Conservation (phyloP, 2,329 filamentous ascomycete species). For the Talaromyces sp. region DNA sequence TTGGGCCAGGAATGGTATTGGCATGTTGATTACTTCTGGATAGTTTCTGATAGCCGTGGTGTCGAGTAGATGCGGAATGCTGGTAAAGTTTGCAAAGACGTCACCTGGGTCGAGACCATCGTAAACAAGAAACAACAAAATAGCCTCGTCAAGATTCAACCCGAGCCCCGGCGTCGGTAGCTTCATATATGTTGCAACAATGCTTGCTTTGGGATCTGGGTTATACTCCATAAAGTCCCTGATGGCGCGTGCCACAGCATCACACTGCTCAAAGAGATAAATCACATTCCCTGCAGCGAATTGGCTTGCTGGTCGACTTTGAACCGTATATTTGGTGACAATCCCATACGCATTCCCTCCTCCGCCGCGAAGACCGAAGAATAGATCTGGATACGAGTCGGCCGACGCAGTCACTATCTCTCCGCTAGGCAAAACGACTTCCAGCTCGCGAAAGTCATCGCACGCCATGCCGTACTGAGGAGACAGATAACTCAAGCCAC, state of each 20-base stretch:
- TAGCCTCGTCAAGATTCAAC: conserved; percentile 26
- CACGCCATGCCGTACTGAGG: conserved; percentile 8
- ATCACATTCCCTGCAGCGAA: conserved; percentile 25
- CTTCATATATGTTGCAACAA: conserved; percentile 30
- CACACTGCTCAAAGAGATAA: conserved; percentile 21
- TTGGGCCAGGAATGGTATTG: conserved; percentile 23
- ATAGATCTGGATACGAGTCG: conserved; percentile 5
- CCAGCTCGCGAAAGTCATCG: conserved; percentile 3
- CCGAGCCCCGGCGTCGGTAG: conserved; percentile 21
- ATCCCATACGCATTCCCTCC: conserved; percentile 13
- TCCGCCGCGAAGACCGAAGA: conserved; percentile 4
- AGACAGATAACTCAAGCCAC: conserved; percentile 5
- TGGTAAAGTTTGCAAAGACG: conserved; percentile 28
- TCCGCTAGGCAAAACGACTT: conserved; percentile 3
- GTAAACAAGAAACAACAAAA: conserved; percentile 32
- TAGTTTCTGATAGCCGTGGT: conserved; percentile 25
- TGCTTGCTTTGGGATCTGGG: conserved; percentile 27
- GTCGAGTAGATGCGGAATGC: conserved; percentile 24
- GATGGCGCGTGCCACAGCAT: conserved; percentile 22
- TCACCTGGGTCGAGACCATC: conserved; percentile 26
- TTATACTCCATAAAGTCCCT: conserved; percentile 27
- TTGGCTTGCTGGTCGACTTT: conserved; percentile 19
- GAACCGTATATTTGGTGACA: conserved; percentile 20
- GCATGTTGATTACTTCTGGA: conserved; percentile 28
- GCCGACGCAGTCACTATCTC: conserved; percentile 5